Percentiles rank a stretch among this genome's conserved stretches.
phyloP scores from a whole-genome alignment of 139 green algal genomes.

The Dunaliella primolecta region DNA sequence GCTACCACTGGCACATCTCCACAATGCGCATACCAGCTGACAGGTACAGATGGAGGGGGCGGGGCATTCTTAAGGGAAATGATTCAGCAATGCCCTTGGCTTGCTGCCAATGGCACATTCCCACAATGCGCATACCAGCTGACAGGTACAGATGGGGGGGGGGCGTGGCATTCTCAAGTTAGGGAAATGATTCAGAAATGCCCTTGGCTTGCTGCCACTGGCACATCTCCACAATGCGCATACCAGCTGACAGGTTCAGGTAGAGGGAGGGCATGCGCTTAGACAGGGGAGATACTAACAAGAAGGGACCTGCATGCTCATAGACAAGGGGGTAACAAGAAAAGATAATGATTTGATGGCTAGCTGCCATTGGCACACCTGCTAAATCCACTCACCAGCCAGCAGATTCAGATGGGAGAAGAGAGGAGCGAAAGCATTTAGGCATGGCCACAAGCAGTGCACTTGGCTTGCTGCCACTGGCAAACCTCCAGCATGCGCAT shows the following conservation, averaged over 20 bases:
- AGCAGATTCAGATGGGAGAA: neutral
- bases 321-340: too few species aligned
- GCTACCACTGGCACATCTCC: conserved; percentile 31
- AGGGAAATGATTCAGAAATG: too few species aligned
- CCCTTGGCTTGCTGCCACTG: conserved; percentile 37
- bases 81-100: conserved; percentile 42
- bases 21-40: conserved; percentile 42
- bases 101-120: conserved; percentile 30
- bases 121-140: conserved; percentile 42
- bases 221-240: conserved; percentile 35
- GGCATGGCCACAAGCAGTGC: too few species aligned
- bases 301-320: too few species aligned
- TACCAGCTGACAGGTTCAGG: conserved; percentile 28
- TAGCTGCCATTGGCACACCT: conserved; percentile 31
- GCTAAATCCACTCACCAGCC: conserved; percentile 41
- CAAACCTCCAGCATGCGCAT: conserved; percentile 40
- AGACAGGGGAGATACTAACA: too few species aligned
- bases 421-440: too few species aligned
- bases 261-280: too few species aligned
- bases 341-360: too few species aligned
- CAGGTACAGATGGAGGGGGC: neutral
- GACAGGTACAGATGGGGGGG: neutral
- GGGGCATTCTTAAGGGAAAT: too few species aligned
- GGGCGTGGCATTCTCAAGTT: neutral
- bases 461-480: conserved; percentile 32